phyloP scores from a whole-genome alignment of 2,329 filamentous ascomycete genomes.

The Ophiostoma novo-ulmi region DNA sequence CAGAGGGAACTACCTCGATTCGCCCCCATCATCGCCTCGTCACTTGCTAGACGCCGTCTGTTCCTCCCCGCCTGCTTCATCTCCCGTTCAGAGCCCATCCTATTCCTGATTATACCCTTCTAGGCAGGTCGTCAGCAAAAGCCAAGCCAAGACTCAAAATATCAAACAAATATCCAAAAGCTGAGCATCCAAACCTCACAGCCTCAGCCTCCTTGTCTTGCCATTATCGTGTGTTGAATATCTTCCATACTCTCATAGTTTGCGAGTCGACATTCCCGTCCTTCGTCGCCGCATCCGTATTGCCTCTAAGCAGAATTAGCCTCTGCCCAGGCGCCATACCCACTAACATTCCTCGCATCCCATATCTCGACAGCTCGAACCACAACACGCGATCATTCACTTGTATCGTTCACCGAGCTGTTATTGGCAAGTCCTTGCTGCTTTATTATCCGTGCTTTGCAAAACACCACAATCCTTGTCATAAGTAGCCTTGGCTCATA shows the following conservation, averaged over 20 bases:
- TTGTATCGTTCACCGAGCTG: not conserved
- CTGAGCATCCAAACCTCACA: not conserved
- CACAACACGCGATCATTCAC: not conserved
- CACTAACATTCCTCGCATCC: conserved; percentile 1
- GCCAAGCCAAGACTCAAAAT: not conserved
- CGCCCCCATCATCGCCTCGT: conserved; percentile 4
- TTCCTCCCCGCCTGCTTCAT: not conserved
- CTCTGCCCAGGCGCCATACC: not conserved
- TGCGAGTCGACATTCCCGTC: not conserved
- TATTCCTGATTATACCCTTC: not conserved
- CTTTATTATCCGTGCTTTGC: not conserved
- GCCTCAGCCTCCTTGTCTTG: not conserved
- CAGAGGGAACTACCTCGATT: not conserved
- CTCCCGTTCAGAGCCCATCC: not conserved
- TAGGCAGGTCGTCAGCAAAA: not conserved
- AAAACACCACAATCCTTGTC: not conserved
- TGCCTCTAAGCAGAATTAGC: not conserved
- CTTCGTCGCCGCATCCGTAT: conserved; percentile 8
- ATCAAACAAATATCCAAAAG: not conserved
- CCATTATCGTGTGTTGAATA: not conserved
- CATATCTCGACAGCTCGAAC: not conserved
- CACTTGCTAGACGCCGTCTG: not conserved
- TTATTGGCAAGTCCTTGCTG: not conserved
- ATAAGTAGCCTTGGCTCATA: not conserved
- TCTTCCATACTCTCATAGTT: not conserved